phyloP scores from a whole-genome alignment of 305 asterid species.

The Lippia alba region DNA sequence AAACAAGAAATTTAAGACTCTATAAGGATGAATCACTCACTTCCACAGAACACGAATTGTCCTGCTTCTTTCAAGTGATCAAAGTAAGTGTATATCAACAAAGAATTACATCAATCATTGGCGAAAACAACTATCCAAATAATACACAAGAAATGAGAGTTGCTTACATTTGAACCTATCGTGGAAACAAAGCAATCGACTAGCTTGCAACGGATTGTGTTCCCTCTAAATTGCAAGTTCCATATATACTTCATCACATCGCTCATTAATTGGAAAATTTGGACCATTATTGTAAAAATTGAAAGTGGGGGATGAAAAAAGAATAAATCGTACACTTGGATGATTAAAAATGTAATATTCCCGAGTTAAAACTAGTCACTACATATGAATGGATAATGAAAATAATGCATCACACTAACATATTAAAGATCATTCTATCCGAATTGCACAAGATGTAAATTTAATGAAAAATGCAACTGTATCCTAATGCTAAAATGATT shows the following conservation, averaged over 20 bases:
- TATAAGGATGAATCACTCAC: constrained; percentile 36
- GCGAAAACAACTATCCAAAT: not conserved
- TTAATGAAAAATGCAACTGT: too few species aligned
- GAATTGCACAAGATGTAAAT: too few species aligned
- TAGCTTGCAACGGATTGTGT: constrained; percentile 44
- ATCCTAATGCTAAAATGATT: too few species aligned
- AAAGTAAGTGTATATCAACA: constrained; percentile 34
- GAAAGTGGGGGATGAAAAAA: too few species aligned
- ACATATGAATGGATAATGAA: too few species aligned
- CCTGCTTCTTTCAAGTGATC: constrained; percentile 59
- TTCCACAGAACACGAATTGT: constrained; percentile 40
- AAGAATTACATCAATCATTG: not conserved
- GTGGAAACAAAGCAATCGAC: constrained; percentile 42
- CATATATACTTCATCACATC: constrained; percentile 30
- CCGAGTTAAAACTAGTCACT: too few species aligned
- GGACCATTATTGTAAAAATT: too few species aligned
- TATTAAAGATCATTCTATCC: too few species aligned
- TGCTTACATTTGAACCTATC: constrained; percentile 53
- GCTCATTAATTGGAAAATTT: too few species aligned
- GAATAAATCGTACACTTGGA: too few species aligned
- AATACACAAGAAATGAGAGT: not conserved
- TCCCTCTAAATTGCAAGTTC: constrained; percentile 53
- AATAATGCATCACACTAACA: too few species aligned
- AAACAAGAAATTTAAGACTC: constrained; percentile 18
- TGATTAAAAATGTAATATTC: too few species aligned